Base-by-base conservation (phyloP, 192 early-diverging fungal species). In the Entomortierella lignicola region DNA sequence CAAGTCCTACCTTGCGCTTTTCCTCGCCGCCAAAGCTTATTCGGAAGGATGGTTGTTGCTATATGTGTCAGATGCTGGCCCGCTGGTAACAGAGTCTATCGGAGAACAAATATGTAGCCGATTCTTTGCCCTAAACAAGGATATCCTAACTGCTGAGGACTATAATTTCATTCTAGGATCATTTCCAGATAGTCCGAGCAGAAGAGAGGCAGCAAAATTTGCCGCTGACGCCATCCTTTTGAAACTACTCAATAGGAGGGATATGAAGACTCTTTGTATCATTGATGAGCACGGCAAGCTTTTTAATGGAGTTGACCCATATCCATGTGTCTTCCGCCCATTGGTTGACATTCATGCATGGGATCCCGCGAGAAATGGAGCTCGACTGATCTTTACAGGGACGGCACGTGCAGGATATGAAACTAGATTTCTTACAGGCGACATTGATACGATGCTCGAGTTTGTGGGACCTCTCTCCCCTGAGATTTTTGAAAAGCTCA, bases 1-100 rank as follows among this genome's bases (percentile, higher is more conserved):
- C 12, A 72, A 72, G 30, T 72, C 70, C 13, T 72, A 72, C 32
- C 43, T 72, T 12, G 42, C 70, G 21, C 54, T 25, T 2, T 69
- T 69, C 43, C 64, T 67, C 52, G 72, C 65, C 2, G 8, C 63
- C 20, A 59, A 48, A 3, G 72, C 72, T 0, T 74, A 74, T 47
- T 39, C 72, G 17, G 31, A 60, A 17, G 43, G 43, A 23, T 77
- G 74, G 53, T 25, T 29, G 53, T 10, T 55, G 4, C 50, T 52
- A 18, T 52, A 52, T 25, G 50, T 52, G 18, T 18, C 50, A n/a
- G 50, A 52, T 52, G 50, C 50, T 18, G n/a, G 50, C 50, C 4
- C 6, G 18, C 50, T 52, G 18, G 50, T 52, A 5, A 18, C 6
- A 25, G 6, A 6, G 23, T 5, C 6, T 18, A 18, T 52, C 50